These are phyloP conservation scores for Vigna mungo DNA, from an alignment of 306 rosid genomes.

Conservation along the genomic window DNA sequence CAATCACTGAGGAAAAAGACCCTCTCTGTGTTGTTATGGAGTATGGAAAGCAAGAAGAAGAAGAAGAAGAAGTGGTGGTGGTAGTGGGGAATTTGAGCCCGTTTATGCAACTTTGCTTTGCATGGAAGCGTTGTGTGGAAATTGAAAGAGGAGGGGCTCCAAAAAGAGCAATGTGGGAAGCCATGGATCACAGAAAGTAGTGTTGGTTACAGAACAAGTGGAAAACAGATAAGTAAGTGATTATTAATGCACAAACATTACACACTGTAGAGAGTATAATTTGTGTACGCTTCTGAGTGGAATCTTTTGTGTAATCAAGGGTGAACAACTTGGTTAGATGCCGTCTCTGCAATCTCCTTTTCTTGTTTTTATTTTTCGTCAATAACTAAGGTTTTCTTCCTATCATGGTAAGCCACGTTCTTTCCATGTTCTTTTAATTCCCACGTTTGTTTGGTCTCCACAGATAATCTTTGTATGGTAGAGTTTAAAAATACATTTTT, in stretches of 20 bases:
- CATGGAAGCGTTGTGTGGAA: constrained; percentile 45
- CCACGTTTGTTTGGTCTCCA: background rate
- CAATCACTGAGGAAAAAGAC: constrained; percentile 42
- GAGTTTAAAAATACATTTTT: background rate
- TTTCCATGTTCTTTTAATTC: background rate
- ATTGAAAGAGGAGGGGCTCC: constrained; percentile 51
- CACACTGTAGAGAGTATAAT: too few species aligned
- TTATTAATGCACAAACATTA: background rate
- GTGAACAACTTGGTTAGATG: constrained; percentile 35
- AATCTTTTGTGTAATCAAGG: constrained; percentile 42
- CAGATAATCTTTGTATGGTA: background rate
- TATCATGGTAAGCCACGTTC: constrained; percentile 35
- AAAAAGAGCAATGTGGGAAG: constrained; percentile 60
- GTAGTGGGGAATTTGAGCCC: constrained; percentile 43
- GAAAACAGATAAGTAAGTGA: constrained; percentile 38
- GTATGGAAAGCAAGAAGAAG: constrained; percentile 37
- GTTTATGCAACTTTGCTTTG: constrained; percentile 41
- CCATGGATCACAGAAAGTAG: constrained; percentile 50
- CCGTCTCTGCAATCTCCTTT: background rate
- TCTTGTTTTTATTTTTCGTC: background rate
- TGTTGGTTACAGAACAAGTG: constrained; percentile 6
- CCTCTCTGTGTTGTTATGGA: constrained; percentile 57
- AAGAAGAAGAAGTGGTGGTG: constrained; percentile 34
- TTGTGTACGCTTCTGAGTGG: constrained; percentile 38
- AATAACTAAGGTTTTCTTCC: background rate